phyloP scores from a whole-genome alignment of 768 basidiomycete species.

The Termitomyces bulborhizus region DNA sequence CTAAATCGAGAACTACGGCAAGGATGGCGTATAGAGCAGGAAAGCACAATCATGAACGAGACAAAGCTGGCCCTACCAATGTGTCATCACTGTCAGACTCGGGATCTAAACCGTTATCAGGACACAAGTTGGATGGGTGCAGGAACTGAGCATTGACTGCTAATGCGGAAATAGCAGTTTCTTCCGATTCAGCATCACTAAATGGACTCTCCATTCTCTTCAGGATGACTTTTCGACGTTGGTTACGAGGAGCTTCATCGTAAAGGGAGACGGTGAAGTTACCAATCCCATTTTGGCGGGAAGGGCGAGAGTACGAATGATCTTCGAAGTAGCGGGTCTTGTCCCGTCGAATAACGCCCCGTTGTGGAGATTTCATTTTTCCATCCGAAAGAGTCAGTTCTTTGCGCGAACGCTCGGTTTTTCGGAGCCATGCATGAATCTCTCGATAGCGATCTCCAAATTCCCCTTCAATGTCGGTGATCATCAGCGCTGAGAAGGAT shows the following conservation, averaged over 20 bases:
- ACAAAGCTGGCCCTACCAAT: neutral
- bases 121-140: neutral
- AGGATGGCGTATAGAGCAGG: neutral
- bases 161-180: neutral
- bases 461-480: neutral
- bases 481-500: neutral
- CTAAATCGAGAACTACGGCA: neutral
- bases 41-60: neutral
- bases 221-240: neutral
- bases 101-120: neutral
- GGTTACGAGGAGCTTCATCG: neutral
- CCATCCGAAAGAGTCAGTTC: neutral
- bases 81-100: constrained; percentile 1
- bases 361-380: neutral
- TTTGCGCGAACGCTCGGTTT: constrained; percentile 3
- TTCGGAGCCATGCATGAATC: constrained; percentile 5
- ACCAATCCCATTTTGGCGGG: neutral
- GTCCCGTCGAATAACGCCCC: neutral
- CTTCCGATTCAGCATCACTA: constrained; percentile 1
- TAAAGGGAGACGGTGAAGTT: neutral
- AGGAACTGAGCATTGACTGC: neutral
- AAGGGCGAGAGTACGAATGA: neutral
- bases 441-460: neutral
- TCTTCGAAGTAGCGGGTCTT: neutral
- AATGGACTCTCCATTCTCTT: neutral